A percentile compares a stretch with the other conserved stretches of the same genome.
Conservation (phyloP, 1,139 yeast species). For the Wickerhamomyces sp. region DNA sequence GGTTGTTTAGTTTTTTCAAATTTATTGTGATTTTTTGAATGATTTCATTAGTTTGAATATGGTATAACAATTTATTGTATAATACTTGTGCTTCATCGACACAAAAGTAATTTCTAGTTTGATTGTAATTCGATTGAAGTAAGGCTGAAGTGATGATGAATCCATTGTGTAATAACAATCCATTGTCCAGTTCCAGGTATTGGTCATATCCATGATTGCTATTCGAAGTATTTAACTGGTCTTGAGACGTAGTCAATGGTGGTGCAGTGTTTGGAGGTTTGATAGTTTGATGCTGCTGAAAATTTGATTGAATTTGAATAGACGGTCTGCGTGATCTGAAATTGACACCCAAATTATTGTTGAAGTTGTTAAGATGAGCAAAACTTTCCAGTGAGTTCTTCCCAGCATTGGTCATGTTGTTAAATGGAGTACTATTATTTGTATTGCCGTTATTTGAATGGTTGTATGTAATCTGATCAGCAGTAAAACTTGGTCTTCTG, state of each 20-base stretch:
- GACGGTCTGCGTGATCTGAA: slow-evolving; percentile 24
- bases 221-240: not conserved
- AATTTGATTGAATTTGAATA: slow-evolving; percentile 12
- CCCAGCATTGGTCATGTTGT: not conserved
- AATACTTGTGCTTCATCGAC: slow-evolving; percentile 29
- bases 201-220: not conserved
- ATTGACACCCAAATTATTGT: slow-evolving; percentile 10
- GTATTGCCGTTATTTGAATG: slow-evolving; percentile 8
- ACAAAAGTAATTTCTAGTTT: slow-evolving; percentile 45
- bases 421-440: slow-evolving; percentile 7
- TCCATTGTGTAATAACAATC: slow-evolving; percentile 42
- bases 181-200: slow-evolving; percentile 44
- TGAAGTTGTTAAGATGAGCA: slow-evolving; percentile 5
- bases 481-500: slow-evolving; percentile 62
- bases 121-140: slow-evolving; percentile 31
- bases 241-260: not conserved
- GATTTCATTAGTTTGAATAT: slow-evolving; percentile 7
- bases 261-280: not conserved
- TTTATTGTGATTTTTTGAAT: slow-evolving; percentile 18
- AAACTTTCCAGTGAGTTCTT: slow-evolving; percentile 3
- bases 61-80: slow-evolving; percentile 27
- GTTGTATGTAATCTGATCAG: slow-evolving; percentile 34
- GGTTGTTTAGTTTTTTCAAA: slow-evolving; percentile 23
- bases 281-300: slow-evolving; percentile 1
- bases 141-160: slow-evolving; percentile 51